A percentile compares a stretch with the other conserved stretches of the same genome.
Evolutionary conservation across 2,329 filamentous ascomycete species (phyloP).

Genomic region (Graphium sp.): DNA sequence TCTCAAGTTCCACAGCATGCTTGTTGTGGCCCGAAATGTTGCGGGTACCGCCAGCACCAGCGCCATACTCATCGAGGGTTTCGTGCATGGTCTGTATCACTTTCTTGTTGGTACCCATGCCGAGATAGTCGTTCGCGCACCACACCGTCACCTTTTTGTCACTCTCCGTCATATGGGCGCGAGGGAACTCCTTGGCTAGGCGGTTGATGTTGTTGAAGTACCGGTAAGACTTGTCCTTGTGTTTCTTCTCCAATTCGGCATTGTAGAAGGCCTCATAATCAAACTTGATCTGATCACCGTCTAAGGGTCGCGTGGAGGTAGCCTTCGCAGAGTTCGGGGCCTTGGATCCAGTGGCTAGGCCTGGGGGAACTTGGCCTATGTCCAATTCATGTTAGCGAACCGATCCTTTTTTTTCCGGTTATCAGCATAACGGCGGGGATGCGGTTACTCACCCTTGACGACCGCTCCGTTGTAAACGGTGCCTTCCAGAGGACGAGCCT

Average conservation of each 20-base stretch:
- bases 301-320: conserved; percentile 8
- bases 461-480: conserved; percentile 31
- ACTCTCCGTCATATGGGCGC: conserved; percentile 71
- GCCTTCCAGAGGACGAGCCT: conserved; percentile 61
- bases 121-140: conserved; percentile 98
- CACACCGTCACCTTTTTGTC: conserved; percentile 89
- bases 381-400: neutral
- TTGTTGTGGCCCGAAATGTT: conserved; percentile 98
- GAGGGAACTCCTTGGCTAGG: conserved; percentile 87
- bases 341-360: too few relatives aligned
- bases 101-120: conserved; percentile 83
- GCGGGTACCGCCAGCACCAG: conserved; percentile 84
- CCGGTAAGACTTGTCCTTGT: conserved; percentile 98
- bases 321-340: conserved; percentile 4
- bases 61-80: conserved; percentile 85
- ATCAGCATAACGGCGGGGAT: too few relatives aligned
- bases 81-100: conserved; percentile 89
- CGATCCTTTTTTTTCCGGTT: too few relatives aligned
- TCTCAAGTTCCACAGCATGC: conserved; percentile 76
- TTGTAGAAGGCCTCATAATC: conserved; percentile 86
- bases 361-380: too few relatives aligned
- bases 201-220: conserved; percentile 99
- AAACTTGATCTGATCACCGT: conserved; percentile 51
- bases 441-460: too few relatives aligned
- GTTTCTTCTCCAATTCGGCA: conserved; percentile 88